Percentiles rank a stretch among this genome's conserved stretches.
Evolutionary conservation across 2,329 filamentous ascomycete species (phyloP).

Genomic region (Colletotrichum shisoi): DNA sequence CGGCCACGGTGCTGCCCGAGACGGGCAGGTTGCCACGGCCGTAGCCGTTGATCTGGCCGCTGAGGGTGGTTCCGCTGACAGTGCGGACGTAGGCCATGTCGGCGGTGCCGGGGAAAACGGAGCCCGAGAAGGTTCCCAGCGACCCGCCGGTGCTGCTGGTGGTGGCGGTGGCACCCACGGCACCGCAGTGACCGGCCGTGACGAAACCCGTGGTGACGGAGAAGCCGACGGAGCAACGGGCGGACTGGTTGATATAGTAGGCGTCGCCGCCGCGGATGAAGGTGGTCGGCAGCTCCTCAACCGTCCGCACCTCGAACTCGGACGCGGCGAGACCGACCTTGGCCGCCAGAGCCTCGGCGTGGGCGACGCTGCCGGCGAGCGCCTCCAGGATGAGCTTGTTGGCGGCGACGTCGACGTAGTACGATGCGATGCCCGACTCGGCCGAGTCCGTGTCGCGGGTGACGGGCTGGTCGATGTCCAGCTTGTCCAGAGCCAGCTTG

Average conservation of each 20-base stretch:
- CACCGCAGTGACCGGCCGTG: constrained; percentile 52
- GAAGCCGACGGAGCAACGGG: constrained; percentile 53
- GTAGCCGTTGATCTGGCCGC: constrained; percentile 49
- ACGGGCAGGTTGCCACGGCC: constrained; percentile 46
- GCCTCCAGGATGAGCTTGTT: constrained; percentile 54
- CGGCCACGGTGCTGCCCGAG: constrained; percentile 50
- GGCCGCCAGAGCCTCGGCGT: constrained; percentile 49
- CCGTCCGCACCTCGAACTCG: constrained; percentile 51
- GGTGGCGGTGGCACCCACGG: constrained; percentile 45
- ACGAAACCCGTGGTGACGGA: constrained; percentile 53
- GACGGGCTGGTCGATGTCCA: constrained; percentile 48
- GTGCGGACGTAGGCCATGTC: constrained; percentile 52
- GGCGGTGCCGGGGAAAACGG: constrained; percentile 51
- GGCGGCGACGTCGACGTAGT: constrained; percentile 51
- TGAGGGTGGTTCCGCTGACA: constrained; percentile 48
- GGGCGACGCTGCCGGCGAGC: constrained; percentile 47
- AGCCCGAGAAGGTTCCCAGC: constrained; percentile 50
- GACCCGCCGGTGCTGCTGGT: constrained; percentile 45
- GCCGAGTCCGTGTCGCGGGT: constrained; percentile 43
- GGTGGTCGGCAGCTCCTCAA: constrained; percentile 47
- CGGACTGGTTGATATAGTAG: constrained; percentile 48
- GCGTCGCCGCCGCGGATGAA: constrained; percentile 51
- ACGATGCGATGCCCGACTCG: constrained; percentile 48
- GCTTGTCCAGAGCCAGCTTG: constrained; percentile 53
- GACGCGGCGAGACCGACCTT: constrained; percentile 49